Conservation (phyloP, 257 asterid species). For the Coffea eugenioides region DNA sequence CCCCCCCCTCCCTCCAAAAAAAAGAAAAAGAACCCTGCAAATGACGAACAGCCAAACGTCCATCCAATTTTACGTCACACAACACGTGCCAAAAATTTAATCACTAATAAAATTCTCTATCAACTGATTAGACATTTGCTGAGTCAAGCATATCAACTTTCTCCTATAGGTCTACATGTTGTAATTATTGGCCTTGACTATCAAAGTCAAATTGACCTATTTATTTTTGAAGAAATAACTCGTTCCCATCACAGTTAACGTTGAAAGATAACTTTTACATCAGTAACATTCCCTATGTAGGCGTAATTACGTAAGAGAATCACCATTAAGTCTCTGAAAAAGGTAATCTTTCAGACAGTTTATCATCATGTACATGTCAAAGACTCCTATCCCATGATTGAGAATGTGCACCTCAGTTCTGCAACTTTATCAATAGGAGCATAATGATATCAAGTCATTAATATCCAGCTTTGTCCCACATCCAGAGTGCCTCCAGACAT, state of each 20-base stretch:
- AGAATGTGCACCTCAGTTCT: neutral
- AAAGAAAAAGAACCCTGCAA: neutral
- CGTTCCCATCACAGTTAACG: neutral
- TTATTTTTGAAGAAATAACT: neutral
- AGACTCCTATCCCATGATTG: neutral
- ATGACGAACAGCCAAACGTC: neutral
- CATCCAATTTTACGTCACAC: neutral
- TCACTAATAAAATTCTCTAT: neutral
- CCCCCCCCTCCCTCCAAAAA: neutral
- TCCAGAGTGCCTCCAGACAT: neutral
- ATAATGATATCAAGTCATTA: neutral
- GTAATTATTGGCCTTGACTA: neutral
- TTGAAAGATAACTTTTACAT: neutral
- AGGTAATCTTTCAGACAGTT: neutral
- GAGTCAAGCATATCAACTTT: neutral
- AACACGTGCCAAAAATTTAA: neutral
- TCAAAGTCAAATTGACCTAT: neutral
- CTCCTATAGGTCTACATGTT: neutral
- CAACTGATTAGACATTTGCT: neutral
- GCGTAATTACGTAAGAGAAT: neutral
- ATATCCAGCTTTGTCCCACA: neutral
- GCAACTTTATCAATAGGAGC: neutral
- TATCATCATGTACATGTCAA: neutral
- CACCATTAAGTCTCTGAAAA: neutral
- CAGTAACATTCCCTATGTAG: neutral